Evolutionary conservation across 2,329 filamentous ascomycete species (phyloP).

Genomic region (Ilyonectria sp.): DNA sequence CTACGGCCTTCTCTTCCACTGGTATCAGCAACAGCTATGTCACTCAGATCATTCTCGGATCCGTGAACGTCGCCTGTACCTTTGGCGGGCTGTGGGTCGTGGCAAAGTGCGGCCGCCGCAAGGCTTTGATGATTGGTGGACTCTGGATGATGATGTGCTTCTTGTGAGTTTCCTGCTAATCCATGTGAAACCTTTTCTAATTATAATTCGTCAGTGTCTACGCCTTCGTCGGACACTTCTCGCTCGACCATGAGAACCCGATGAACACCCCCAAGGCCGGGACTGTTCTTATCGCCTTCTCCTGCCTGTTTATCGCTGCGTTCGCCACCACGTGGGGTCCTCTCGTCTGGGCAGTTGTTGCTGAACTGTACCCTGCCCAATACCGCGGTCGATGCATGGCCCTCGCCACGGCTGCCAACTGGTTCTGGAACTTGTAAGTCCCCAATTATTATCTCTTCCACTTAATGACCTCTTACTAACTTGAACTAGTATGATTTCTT

Average conservation of each 20-base stretch:
- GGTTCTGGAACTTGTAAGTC: constrained; percentile 74
- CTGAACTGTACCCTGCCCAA: constrained; percentile 75
- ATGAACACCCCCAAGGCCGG: constrained; percentile 65
- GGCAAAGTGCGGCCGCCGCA: constrained; percentile 75
- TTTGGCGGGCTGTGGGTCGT: constrained; percentile 77
- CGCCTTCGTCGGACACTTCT: constrained; percentile 64
- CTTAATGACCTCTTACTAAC: constrained; percentile 28
- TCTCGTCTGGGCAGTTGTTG: constrained; percentile 76
- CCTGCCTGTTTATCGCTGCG: constrained; percentile 77
- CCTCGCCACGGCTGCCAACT: constrained; percentile 71
- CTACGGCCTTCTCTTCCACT: constrained; percentile 76
- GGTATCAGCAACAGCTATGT: constrained; percentile 77
- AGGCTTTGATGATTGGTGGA: constrained; percentile 74
- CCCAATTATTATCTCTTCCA: constrained; percentile 16
- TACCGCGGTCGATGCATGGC: constrained; percentile 70
- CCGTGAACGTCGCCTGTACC: constrained; percentile 78
- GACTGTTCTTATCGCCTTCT: constrained; percentile 76
- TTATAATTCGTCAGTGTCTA: constrained; percentile 55
- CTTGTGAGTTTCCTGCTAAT: constrained; percentile 51
- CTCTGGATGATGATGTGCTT: constrained; percentile 72
- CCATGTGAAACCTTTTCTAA: neutral
- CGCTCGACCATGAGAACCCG: constrained; percentile 59
- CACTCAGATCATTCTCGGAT: constrained; percentile 77
- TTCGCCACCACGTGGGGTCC: constrained; percentile 81
- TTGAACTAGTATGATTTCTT: constrained; percentile 57